Base-by-base conservation (phyloP, 495 filamentous ascomycete species). In the Tuber melanosporum region DNA sequence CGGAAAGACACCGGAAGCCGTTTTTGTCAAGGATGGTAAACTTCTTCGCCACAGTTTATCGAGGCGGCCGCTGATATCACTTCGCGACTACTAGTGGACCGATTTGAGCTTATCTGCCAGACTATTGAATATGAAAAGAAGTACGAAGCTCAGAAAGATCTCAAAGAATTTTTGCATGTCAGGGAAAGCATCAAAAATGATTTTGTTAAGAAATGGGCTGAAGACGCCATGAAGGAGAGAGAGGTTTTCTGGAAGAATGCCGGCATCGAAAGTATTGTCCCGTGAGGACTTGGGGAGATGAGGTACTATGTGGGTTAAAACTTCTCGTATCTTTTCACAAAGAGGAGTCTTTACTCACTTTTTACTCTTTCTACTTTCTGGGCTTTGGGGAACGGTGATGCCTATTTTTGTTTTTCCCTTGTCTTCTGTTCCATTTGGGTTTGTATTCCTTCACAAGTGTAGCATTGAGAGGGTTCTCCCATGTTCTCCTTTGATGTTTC, bases 61-160 rank as follows among this genome's bases (percentile, higher is more conserved):
- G 44, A 41, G 10, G 26, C 36, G 19, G 17, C 41, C 14, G 39
- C 12, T 44, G 26, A 46, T 80, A 41, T 62, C 78, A 17, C 76
- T 20, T 45, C 19, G 14, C 20, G 32, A 47, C 39, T 52, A 45
- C 44, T 76, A 83, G 89, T 99, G 74, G 95, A 99, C 84, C 97
- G 98, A 88, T 90, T 98, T 84, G 95, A 99, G 86, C 86, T 99
- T 52, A 84, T 99, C 70, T 85, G 95, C 83, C 95, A 99, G 86
- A 97, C 97, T 91, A 87, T 97, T 36, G 95, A 99, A 84, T 99
- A 99, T 83, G 95, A 99, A 88, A 92, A 91, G 80, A 85, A 87
- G 19, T 85, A 89, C 43, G 84, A 90, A 47, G 87, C 88, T 70
- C 78, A 85, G 78, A 84, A 92, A 73, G 93, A 98, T 84, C 86